Percentiles rank a stretch among this genome's conserved stretches.
Conservation (phyloP, 2,329 filamentous ascomycete species). For the Exutisphaerella laricina region DNA sequence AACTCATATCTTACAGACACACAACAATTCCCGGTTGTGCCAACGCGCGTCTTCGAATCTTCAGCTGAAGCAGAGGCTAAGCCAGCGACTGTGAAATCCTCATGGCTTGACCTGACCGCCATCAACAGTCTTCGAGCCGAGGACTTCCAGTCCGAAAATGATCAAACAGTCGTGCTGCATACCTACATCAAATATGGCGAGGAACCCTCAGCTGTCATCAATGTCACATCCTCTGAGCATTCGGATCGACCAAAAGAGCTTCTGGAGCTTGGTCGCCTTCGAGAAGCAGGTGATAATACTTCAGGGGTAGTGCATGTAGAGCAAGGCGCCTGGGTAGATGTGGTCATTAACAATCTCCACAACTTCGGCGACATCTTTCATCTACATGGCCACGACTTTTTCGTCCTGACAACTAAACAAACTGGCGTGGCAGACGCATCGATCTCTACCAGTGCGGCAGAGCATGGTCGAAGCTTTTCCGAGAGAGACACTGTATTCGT, state of each 20-base stretch:
- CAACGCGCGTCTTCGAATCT: neutral
- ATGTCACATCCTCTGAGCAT: conserved; percentile 45
- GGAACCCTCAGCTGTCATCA: conserved; percentile 42
- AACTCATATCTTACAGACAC: conserved; percentile 38
- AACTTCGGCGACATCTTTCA: conserved; percentile 47
- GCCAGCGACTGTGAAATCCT: neutral
- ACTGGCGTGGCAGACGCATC: conserved; percentile 10
- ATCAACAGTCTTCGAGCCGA: conserved; percentile 1
- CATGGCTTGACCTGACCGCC: conserved; percentile 6
- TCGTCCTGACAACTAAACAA: conserved; percentile 13
- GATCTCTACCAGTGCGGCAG: conserved; percentile 2
- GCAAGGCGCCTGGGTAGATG: conserved; percentile 37
- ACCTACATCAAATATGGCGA: conserved; percentile 42
- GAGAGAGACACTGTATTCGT: neutral
- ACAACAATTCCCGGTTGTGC: conserved; percentile 13
- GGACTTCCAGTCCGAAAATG: neutral
- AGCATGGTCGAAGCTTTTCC: too few species aligned
- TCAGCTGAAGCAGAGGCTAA: neutral
- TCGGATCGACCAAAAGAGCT: too few species aligned
- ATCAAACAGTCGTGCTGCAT: conserved; percentile 41
- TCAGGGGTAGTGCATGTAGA: conserved; percentile 35
- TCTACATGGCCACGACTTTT: conserved; percentile 31
- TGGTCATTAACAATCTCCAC: conserved; percentile 48
- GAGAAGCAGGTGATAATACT: neutral
- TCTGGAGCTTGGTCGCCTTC: neutral